Evolutionary conservation across 768 basidiomycete genomes (phyloP).

Genomic region (Termitomyces sp.): DNA sequence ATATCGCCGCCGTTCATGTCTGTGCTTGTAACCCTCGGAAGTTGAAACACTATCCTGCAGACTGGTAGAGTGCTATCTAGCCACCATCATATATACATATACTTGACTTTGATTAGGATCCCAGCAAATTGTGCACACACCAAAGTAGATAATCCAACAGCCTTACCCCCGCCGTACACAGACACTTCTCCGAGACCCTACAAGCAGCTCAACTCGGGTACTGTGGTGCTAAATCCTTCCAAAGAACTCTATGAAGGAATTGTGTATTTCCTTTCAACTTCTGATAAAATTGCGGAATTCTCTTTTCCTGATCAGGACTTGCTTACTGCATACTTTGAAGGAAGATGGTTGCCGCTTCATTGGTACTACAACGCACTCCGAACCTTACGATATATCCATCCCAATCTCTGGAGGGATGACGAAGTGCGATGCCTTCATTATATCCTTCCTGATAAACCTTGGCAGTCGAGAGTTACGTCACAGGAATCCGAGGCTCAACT

Average conservation of each 20-base stretch:
- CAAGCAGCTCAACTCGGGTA: slow-evolving; percentile 85
- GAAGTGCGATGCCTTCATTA: slow-evolving; percentile 88
- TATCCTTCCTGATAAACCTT: slow-evolving; percentile 85
- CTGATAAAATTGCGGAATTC: slow-evolving; percentile 37
- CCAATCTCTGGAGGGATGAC: slow-evolving; percentile 76
- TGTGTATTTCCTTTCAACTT: slow-evolving; percentile 48
- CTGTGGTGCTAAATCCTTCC: slow-evolving; percentile 83
- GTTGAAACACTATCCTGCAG: slow-evolving; percentile 79
- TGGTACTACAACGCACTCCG: slow-evolving; percentile 95
- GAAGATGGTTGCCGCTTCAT: slow-evolving; percentile 73
- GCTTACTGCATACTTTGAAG: slow-evolving; percentile 74
- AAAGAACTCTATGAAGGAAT: slow-evolving; percentile 48
- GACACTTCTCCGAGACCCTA: slow-evolving; percentile 65
- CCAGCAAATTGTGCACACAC: slow-evolving; percentile 92
- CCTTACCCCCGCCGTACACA: slow-evolving; percentile 30
- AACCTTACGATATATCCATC: slow-evolving; percentile 73
- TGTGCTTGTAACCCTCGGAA: slow-evolving; percentile 94
- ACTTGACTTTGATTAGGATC: slow-evolving; percentile 48
- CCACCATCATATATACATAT: background rate
- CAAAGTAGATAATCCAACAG: slow-evolving; percentile 44
- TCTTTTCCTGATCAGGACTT: slow-evolving; percentile 92
- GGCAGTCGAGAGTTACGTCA: slow-evolving; percentile 53
- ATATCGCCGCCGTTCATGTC: slow-evolving; percentile 86
- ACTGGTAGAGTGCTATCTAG: slow-evolving; percentile 59
- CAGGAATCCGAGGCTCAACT: slow-evolving; percentile 36